Conservation (phyloP, 208 protist species). For the Trypanosoma cruzi region DNA sequence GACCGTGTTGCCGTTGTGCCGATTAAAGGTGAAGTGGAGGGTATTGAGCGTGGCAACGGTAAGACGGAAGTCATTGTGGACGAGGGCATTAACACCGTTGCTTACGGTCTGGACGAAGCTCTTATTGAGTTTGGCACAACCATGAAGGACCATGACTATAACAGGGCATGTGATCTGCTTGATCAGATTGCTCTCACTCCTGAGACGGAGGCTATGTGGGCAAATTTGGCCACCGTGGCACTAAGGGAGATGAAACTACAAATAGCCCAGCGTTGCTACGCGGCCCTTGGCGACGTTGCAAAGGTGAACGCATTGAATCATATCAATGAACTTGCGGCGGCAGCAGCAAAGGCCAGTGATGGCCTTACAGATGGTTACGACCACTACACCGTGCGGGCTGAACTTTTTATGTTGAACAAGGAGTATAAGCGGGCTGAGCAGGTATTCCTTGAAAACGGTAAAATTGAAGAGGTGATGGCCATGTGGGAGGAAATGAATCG, state of each 20-base stretch:
- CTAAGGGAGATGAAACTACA: constrained; percentile 88
- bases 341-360: constrained; percentile 54
- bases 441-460: constrained; percentile 95
- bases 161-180: constrained; percentile 91
- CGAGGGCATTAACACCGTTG: constrained; percentile 94
- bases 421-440: constrained; percentile 94
- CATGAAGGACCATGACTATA: constrained; percentile 94
- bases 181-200: constrained; percentile 83
- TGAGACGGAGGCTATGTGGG: constrained; percentile 97
- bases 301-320: constrained; percentile 92
- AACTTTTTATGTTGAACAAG: constrained; percentile 90
- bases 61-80: constrained; percentile 97
- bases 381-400: constrained; percentile 90
- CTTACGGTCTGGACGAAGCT: constrained; percentile 95
- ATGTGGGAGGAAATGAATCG: constrained; percentile 97
- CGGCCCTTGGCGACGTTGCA: constrained; percentile 94
- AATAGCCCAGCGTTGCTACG: constrained; percentile 96
- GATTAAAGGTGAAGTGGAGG: constrained; percentile 97
- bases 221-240: constrained; percentile 81
- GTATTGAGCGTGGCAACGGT: constrained; percentile 94
- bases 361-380: constrained; percentile 82
- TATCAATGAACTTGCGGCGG: constrained; percentile 84
- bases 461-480: constrained; percentile 93
- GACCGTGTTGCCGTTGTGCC: constrained; percentile 95
- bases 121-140: constrained; percentile 97